Evolutionary conservation across 2,329 filamentous ascomycete species (phyloP), one percentile per base, ranked within the genome.

Genomic region (Clonostachys sp.): DNA sequence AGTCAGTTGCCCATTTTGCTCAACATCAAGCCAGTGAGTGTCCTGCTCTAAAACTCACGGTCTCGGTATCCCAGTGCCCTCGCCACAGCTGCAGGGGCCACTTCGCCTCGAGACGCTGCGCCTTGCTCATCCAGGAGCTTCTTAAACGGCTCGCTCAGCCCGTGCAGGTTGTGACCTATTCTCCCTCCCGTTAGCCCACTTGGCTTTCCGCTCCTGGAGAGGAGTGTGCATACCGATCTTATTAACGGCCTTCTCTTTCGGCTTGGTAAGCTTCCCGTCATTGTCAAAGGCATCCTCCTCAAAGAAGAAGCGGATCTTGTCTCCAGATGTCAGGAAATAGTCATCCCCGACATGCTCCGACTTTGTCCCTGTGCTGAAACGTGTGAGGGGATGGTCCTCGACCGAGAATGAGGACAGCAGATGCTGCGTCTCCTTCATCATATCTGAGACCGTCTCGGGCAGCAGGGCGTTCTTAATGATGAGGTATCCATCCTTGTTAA

Each of bases 241-340:
- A 74, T 97, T 99, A 62, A 99, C 87, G 47, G 94, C 89, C 46
- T 77, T 80, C 52, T 87, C 75, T 66, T 95, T 95, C 38, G 91
- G 89, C 57, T 91, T 91, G 12, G 71, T 72, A 5, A 97, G 80
- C 2, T 72, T 68, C 38, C 88, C 86, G 0, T 68, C 59, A 10
- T 72, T 55, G 58, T 85, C 75, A 65, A 96, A 92, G 53, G 92
- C 92, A 67, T 94, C 91, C 68, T 95, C 90, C 68, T 97, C 92
- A 67, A 97, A 95, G 78, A 97, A 97, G 78, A 95, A 97, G 50
- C 91, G 87, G 51, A 97, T 75, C 70, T 96, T 92, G 74, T 97
- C 89, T 51, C 90, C 91, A 4, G 87, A 94, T 2, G 76, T 78
- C 4, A 97, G 81, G 71, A 99, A 97, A 77, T 99, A 99, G 62